Evolutionary conservation across 2,329 filamentous ascomycete species (phyloP).

Genomic region (Fusarium sp.): DNA sequence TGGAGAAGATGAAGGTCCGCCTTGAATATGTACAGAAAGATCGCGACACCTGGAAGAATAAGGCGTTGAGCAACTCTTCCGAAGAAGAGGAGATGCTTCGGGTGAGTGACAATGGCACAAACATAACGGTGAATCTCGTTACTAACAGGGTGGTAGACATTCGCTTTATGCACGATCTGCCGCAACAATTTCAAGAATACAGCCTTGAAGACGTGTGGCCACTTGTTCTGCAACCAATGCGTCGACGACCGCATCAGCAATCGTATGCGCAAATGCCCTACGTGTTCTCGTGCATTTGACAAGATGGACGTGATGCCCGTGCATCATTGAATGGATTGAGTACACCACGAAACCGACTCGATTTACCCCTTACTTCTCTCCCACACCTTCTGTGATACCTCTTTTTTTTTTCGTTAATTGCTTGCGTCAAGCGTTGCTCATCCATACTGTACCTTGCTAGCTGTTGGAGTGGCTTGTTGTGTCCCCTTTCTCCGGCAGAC

Average conservation of each 20-base stretch:
- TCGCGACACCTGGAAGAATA: constrained; percentile 86
- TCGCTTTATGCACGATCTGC: constrained; percentile 86
- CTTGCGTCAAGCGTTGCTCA: constrained; percentile 40
- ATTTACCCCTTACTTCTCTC: constrained; percentile 24
- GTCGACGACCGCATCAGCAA: constrained; percentile 90
- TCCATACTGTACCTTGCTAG: constrained; percentile 30
- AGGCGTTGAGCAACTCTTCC: constrained; percentile 82
- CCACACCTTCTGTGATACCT: constrained; percentile 43
- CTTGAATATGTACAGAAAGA: constrained; percentile 85
- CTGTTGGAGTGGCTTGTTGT: constrained; percentile 16
- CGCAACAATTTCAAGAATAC: constrained; percentile 95
- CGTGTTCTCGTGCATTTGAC: constrained; percentile 92
- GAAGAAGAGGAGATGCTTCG: constrained; percentile 87
- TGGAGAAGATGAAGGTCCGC: constrained; percentile 82
- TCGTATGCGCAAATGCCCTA: constrained; percentile 94
- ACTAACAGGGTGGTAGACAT: constrained; percentile 52
- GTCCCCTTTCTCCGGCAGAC: constrained; percentile 5
- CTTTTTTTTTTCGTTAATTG: constrained; percentile 44
- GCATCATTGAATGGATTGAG: constrained; percentile 57
- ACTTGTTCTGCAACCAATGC: constrained; percentile 92
- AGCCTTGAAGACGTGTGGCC: constrained; percentile 91
- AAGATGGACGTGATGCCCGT: constrained; percentile 87
- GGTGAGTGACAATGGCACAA: constrained; percentile 66
- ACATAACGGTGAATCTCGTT: neutral
- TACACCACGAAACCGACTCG: constrained; percentile 8